phyloP scores from a whole-genome alignment of 1,139 yeast genomes.

The Blastobotrys arbuscula region DNA sequence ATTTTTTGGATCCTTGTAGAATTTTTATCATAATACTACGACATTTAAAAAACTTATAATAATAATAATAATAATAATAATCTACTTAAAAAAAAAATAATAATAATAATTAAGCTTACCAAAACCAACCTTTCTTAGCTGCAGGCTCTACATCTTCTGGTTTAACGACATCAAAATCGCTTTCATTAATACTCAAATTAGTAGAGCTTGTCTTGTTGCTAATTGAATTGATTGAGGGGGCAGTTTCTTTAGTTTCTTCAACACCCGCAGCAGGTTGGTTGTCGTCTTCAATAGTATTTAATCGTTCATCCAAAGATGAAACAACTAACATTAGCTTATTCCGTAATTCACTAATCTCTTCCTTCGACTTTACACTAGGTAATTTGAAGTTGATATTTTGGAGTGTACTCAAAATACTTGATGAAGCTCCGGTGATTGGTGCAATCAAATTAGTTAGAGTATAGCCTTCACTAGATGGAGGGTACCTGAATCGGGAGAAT shows the following conservation, averaged over 20 bases:
- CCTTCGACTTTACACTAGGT: slow-evolving; percentile 14
- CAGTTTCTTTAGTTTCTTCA: not conserved
- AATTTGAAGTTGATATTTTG: slow-evolving; percentile 1
- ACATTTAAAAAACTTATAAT: too few relatives aligned
- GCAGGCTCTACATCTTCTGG: slow-evolving; percentile 19
- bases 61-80: too few relatives aligned
- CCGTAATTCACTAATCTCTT: slow-evolving; percentile 21
- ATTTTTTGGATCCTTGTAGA: too few relatives aligned
- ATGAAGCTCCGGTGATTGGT: slow-evolving; percentile 11
- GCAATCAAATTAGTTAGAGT: slow-evolving; percentile 4
- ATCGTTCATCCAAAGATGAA: slow-evolving; percentile 21
- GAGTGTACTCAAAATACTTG: slow-evolving; percentile 8
- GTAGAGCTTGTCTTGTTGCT: slow-evolving; percentile 2
- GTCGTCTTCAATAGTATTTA: slow-evolving; percentile 19
- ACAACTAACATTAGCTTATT: slow-evolving; percentile 20
- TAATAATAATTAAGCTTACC: slow-evolving; percentile 10
- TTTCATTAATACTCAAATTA: slow-evolving; percentile 11
- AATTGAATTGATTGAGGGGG: not conserved
- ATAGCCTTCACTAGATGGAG: slow-evolving; percentile 12
- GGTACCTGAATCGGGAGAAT: slow-evolving; percentile 28
- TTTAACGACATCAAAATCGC: slow-evolving; percentile 27
- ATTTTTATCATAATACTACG: too few relatives aligned
- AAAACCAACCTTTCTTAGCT: slow-evolving; percentile 20
- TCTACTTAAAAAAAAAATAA: slow-evolving; percentile 3
- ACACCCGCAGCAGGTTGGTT: not conserved